A percentile compares a stretch with the other conserved stretches of the same genome.
Evolutionary conservation across 495 filamentous ascomycete species (phyloP).

Genomic region (Trichocladium uniseriatum): DNA sequence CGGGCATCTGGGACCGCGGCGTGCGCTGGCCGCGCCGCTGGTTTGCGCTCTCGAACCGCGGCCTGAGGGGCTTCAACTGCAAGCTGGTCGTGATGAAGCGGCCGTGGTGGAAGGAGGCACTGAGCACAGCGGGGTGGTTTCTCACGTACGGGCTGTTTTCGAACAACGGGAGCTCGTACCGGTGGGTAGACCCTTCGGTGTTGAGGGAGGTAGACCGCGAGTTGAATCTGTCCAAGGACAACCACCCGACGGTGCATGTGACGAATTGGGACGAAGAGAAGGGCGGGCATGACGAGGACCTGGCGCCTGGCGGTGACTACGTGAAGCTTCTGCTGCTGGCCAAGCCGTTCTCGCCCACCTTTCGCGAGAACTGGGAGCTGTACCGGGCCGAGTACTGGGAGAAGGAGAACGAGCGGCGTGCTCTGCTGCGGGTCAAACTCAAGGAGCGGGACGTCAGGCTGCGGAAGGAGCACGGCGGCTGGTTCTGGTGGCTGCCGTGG

Average conservation of each 20-base stretch:
- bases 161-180: slow-evolving; percentile 54
- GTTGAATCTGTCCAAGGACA: slow-evolving; percentile 30
- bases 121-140: slow-evolving; percentile 61
- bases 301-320: slow-evolving; percentile 80
- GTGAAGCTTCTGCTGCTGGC: slow-evolving; percentile 84
- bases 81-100: slow-evolving; percentile 86
- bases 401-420: slow-evolving; percentile 82
- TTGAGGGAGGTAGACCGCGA: slow-evolving; percentile 44
- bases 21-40: slow-evolving; percentile 90
- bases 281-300: slow-evolving; percentile 68
- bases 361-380: slow-evolving; percentile 94
- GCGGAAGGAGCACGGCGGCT: slow-evolving; percentile 59
- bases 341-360: slow-evolving; percentile 89
- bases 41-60: slow-evolving; percentile 79
- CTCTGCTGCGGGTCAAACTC: slow-evolving; percentile 58
- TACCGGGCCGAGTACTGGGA: slow-evolving; percentile 95
- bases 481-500: slow-evolving; percentile 76
- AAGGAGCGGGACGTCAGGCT: slow-evolving; percentile 54
- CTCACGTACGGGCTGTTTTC: slow-evolving; percentile 67
- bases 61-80: slow-evolving; percentile 83
- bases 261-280: slow-evolving; percentile 37
- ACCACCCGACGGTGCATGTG: slow-evolving; percentile 36
- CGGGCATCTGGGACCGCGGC: slow-evolving; percentile 89
- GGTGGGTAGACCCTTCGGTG: slow-evolving; percentile 51
- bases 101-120: slow-evolving; percentile 68